Conservation (phyloP, 495 filamentous ascomycete genomes). For the Clavariopsis aquatica region DNA sequence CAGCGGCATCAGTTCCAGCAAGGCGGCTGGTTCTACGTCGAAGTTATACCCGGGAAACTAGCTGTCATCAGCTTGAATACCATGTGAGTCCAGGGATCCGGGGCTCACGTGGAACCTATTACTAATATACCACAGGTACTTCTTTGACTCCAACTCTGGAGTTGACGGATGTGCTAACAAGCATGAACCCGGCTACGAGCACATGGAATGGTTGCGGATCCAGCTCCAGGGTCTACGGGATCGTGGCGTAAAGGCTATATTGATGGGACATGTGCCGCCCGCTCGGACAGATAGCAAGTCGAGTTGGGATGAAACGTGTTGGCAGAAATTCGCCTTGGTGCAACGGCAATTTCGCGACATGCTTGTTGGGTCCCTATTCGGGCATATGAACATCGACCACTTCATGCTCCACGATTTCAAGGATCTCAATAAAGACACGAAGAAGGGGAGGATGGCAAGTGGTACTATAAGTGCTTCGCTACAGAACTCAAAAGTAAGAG, state of each 20-base stretch:
- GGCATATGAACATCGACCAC: slow-evolving; percentile 99
- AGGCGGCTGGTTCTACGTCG: slow-evolving; percentile 91
- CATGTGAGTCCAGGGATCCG: slow-evolving; percentile 47
- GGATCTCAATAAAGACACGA: slow-evolving; percentile 62
- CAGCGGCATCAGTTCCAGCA: slow-evolving; percentile 89
- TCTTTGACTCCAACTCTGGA: slow-evolving; percentile 87
- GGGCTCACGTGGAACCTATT: not conserved
- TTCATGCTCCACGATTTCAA: slow-evolving; percentile 89
- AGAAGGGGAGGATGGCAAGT: slow-evolving; percentile 49
- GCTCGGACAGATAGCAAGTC: slow-evolving; percentile 79
- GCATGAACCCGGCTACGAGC: slow-evolving; percentile 84
- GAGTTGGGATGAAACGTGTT: slow-evolving; percentile 92
- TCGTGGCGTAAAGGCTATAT: slow-evolving; percentile 88
- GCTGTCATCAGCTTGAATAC: slow-evolving; percentile 96
- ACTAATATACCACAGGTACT: slow-evolving; percentile 57
- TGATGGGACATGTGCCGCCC: slow-evolving; percentile 93
- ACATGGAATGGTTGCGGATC: slow-evolving; percentile 95
- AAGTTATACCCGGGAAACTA: slow-evolving; percentile 84
- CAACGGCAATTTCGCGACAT: slow-evolving; percentile 87
- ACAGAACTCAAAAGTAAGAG: slow-evolving; percentile 8
- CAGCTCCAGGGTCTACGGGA: slow-evolving; percentile 81
- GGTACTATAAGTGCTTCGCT: slow-evolving; percentile 2
- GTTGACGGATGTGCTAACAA: slow-evolving; percentile 82
- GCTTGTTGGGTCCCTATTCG: slow-evolving; percentile 74
- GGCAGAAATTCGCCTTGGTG: slow-evolving; percentile 97